Percentiles rank a stretch among this genome's conserved stretches.
These are phyloP conservation scores for Biscogniauxia marginata DNA, from an alignment of 2,329 filamentous ascomycete genomes.

Conservation along the genomic window DNA sequence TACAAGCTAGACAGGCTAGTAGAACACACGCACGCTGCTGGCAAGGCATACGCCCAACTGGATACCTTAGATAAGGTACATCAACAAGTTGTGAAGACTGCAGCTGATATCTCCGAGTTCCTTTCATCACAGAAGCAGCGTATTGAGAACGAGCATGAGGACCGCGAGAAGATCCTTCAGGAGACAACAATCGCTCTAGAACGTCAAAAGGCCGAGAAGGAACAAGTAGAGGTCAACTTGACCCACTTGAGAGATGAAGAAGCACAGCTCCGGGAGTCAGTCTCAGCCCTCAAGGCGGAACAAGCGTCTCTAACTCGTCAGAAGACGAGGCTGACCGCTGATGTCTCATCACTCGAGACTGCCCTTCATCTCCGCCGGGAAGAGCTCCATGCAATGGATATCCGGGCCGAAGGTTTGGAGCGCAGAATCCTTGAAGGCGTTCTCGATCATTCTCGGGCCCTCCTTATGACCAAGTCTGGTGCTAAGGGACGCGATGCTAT, in stretches of 20 bases:
- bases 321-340: conserved; percentile 76
- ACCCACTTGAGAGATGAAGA: conserved; percentile 51
- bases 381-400: conserved; percentile 88
- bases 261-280: conserved; percentile 50
- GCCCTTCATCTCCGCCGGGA: conserved; percentile 85
- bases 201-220: conserved; percentile 58
- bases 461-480: conserved; percentile 71
- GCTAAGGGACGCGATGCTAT: conserved; percentile 53
- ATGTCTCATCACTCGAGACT: conserved; percentile 88
- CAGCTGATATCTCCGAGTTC: conserved; percentile 80
- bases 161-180: conserved; percentile 74
- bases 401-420: conserved; percentile 83
- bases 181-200: conserved; percentile 81
- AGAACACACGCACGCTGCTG: conserved; percentile 62
- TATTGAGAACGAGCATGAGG: conserved; percentile 74
- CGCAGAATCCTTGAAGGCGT: conserved; percentile 91
- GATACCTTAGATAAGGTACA: conserved; percentile 87
- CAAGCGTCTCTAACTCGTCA: conserved; percentile 74
- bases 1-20: conserved; percentile 52
- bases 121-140: conserved; percentile 73
- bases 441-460: conserved; percentile 89
- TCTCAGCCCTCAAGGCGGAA: conserved; percentile 62
- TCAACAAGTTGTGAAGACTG: conserved; percentile 79
- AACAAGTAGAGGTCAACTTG: conserved; percentile 59
- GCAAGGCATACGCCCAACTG: conserved; percentile 71